Evolutionary conservation across 305 asterid genomes (phyloP).

Genomic region (Coffea humblotiana): DNA sequence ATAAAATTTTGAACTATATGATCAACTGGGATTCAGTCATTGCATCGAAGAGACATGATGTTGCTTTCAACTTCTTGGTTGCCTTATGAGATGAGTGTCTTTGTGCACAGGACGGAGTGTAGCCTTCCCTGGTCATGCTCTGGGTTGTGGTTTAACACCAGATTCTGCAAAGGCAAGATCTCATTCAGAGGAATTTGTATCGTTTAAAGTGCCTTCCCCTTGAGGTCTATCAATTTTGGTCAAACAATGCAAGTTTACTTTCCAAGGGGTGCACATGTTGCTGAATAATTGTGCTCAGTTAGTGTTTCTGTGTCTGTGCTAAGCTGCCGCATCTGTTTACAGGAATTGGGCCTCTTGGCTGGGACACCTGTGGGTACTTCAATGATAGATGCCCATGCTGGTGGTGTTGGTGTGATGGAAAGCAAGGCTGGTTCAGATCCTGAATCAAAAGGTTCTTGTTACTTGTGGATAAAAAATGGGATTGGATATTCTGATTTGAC

Average conservation of each 20-base stretch:
- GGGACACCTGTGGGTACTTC: constrained; percentile 97
- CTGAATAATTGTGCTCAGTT: constrained; percentile 7
- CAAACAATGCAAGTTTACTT: constrained; percentile 20
- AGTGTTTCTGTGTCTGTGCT: constrained; percentile 15
- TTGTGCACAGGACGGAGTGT: constrained; percentile 82
- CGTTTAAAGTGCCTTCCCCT: constrained; percentile 18
- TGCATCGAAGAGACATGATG: neutral
- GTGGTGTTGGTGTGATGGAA: constrained; percentile 97
- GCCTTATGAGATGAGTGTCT: constrained; percentile 12
- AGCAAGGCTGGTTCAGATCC: constrained; percentile 54
- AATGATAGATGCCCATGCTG: constrained; percentile 98
- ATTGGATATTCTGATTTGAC: constrained; percentile 7
- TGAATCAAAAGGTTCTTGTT: constrained; percentile 51
- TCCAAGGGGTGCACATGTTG: constrained; percentile 19
- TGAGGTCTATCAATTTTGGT: constrained; percentile 29
- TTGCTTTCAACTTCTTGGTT: constrained; percentile 16
- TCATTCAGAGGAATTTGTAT: constrained; percentile 21
- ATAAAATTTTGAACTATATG: constrained; percentile 2
- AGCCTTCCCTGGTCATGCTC: constrained; percentile 97
- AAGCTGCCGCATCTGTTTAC: constrained; percentile 34
- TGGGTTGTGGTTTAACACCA: constrained; percentile 87
- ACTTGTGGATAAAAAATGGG: constrained; percentile 16
- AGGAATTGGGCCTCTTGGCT: constrained; percentile 85
- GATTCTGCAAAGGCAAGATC: constrained; percentile 91
- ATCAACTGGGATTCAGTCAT: constrained; percentile 14